Evolutionary conservation across 192 early-diverging fungal species (phyloP), one percentile per base, ranked within the genome.

Genomic region (Backusella australiensis): DNA sequence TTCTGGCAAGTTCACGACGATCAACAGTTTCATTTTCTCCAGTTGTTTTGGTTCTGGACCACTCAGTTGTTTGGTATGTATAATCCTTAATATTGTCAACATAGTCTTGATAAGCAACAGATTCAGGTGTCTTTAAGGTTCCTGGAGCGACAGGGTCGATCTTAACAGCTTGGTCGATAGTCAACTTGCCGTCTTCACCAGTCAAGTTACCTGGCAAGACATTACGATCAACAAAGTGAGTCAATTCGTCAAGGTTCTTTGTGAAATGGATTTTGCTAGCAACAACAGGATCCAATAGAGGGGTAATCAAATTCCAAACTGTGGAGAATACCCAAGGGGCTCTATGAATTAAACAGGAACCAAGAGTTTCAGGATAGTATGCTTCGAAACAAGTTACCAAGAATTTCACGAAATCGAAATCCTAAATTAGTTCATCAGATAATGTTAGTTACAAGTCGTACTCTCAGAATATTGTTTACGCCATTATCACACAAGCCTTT

Each of bases 321-420:
- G 78, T 90, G 73, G 89, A 85, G 79, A 97, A 97, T 41, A 97
- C 86, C 92, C 95, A 97, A 34, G 96, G 95, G 1, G 96, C 94
- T 71, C 91, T 90, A 80, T 97, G 93, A 46, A 98, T 90, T 8
- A 96, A 85, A 44, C 91, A 90, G 7, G 87, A 80, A 41, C 95
- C 96, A 6, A 98, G 87, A 17, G 89, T 91, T 78, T 98, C 96
- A 2, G 96, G 96, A 79, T 97, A 98, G 82, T 95, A 96, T 59
- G 91, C 89, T 81, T 97, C 91, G 75, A 97, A 90, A 82, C 90
- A 93, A 67, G 85, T 84, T 41, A 96, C 77, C 29, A 96, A 88
- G 41, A 96, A 92, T 75, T 91, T 90, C 72, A 95, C 87, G 67
- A 91, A 91, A 7, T 86, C 84, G 75, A 89, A 91, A 82, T 96